Evolutionary conservation across 148 eudicot species (phyloP), one percentile per base, ranked within the genome.

Genomic region (Heliosperma pusillum): DNA sequence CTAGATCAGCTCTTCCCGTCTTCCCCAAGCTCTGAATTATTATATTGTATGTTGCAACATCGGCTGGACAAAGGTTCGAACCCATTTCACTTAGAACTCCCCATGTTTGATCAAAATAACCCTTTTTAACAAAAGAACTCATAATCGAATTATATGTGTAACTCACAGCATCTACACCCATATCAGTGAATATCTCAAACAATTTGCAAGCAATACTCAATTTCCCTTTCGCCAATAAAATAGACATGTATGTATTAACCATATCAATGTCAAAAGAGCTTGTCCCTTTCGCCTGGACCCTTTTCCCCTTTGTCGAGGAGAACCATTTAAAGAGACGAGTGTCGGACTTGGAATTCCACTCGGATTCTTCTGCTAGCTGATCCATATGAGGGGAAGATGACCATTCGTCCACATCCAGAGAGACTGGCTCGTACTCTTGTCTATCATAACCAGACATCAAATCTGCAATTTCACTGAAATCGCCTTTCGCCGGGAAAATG

Each of bases 311-410:
- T 30, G 85, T 79, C 55, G 86, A 69, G 4, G 85, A 83, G 79
- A 91, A 88, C 73, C 78, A 63, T 66, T 71, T 74, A 66, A 82
- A 82, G 52, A 59, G 59, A 57, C 42, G 61, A 40, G 42, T 52
- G 24, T 71, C 50, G 26, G 87, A 80, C 44, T 70, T 79, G 13
- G 70, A 63, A 33, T 71, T 50, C 40, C 85, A 81, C 44, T 72
- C 77, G 20, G 59, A 66, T 77, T 81, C 75, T 55, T 93, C 79
- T 15, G 98, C 94, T 77, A 93, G 70, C 61, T 40, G 61, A 79
- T 93, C 97, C 92, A 89, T 89, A 70, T 89, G 79, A 45, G 98
- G 97, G 25, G 97, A 93, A 66, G 92, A 84, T 64, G 97, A 93
- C 97, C 97, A 93, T 64, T 78, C 87, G 77, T 91, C 98, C 44